phyloP scores from a whole-genome alignment of 176 grass and related monocot species.

The Dendrocalamus sinicus region DNA sequence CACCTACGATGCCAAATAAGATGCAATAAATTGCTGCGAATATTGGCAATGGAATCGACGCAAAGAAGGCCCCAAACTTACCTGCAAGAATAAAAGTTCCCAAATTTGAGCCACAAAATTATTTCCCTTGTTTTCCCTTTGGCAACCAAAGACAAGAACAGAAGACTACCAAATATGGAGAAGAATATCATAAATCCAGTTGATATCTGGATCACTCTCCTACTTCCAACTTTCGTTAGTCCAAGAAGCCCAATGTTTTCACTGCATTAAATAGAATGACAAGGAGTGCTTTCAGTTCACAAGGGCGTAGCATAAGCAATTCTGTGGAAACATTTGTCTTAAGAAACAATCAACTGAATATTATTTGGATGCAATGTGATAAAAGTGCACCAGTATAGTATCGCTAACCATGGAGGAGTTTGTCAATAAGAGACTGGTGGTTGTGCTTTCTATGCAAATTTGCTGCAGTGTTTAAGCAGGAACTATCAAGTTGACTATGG shows the following conservation, averaged over 20 bases:
- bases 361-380: slow-evolving; percentile 9
- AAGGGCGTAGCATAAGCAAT: slow-evolving; percentile 18
- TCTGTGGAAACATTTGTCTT: neutral
- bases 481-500: neutral
- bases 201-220: slow-evolving; percentile 91
- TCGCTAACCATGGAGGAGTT: neutral
- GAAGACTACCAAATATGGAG: slow-evolving; percentile 80
- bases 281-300: slow-evolving; percentile 19
- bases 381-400: slow-evolving; percentile 2
- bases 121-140: neutral
- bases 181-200: slow-evolving; percentile 99
- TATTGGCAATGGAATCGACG: slow-evolving; percentile 92
- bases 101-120: slow-evolving; percentile 41
- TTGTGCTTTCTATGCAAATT: neutral
- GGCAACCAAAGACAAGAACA: slow-evolving; percentile 39
- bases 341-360: slow-evolving; percentile 13
- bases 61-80: slow-evolving; percentile 98
- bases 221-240: slow-evolving; percentile 90
- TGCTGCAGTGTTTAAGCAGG: neutral
- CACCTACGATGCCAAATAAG: slow-evolving; percentile 92
- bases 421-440: neutral
- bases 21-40: slow-evolving; percentile 93
- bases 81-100: slow-evolving; percentile 54
- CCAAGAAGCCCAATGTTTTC: slow-evolving; percentile 93
- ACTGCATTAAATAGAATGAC: slow-evolving; percentile 54